Conservation (phyloP, 1,284 basidiomycete genomes). For the Ustilago loliicola region DNA sequence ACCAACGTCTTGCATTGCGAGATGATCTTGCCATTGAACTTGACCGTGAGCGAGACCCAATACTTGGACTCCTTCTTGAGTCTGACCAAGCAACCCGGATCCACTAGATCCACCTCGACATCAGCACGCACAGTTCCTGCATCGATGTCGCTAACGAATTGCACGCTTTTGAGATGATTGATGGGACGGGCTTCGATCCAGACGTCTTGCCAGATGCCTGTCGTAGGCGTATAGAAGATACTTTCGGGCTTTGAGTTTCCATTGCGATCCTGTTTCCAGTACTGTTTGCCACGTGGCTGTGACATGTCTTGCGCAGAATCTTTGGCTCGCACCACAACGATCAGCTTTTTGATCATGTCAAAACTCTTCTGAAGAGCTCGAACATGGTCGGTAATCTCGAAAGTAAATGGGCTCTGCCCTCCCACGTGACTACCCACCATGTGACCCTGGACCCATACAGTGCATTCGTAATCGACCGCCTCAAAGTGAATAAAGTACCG, state of each 20-base stretch:
- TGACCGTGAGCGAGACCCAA: slow-evolving; percentile 21
- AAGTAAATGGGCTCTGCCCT: slow-evolving; percentile 34
- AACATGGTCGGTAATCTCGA: slow-evolving; percentile 42
- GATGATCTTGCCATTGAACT: slow-evolving; percentile 11
- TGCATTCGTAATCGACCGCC: slow-evolving; percentile 54
- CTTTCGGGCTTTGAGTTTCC: slow-evolving; percentile 31
- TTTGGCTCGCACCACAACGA: slow-evolving; percentile 34
- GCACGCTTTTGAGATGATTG: slow-evolving; percentile 24
- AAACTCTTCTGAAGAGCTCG: neutral
- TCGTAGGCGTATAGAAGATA: slow-evolving; percentile 58
- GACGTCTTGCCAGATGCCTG: slow-evolving; percentile 55
- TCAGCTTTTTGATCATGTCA: neutral
- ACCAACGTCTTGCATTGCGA: slow-evolving; percentile 7
- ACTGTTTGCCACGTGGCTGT: slow-evolving; percentile 55
- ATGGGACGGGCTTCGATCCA: slow-evolving; percentile 40
- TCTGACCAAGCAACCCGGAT: neutral
- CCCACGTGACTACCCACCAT: slow-evolving; percentile 34
- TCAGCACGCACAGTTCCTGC: slow-evolving; percentile 44
- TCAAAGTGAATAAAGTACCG: slow-evolving; percentile 49
- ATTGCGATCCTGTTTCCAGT: slow-evolving; percentile 42
- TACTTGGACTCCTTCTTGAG: neutral
- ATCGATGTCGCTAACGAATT: slow-evolving; percentile 47
- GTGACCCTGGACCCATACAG: slow-evolving; percentile 42
- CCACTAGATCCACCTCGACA: slow-evolving; percentile 21
- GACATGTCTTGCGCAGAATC: slow-evolving; percentile 46